Base-by-base conservation (phyloP, 2,329 filamentous ascomycete genomes). In the Pseudogymnoascus sp. region DNA sequence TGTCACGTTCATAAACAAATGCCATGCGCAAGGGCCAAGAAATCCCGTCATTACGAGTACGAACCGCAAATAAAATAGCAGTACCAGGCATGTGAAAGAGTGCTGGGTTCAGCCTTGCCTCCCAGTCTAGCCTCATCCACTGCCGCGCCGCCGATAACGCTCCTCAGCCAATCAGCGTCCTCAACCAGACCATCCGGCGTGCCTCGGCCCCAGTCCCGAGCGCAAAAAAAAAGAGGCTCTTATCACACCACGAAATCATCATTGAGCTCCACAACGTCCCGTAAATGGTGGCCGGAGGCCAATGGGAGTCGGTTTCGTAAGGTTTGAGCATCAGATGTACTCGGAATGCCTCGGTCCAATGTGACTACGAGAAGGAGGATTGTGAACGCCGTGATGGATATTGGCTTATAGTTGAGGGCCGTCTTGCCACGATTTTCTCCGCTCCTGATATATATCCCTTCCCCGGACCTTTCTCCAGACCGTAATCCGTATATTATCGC, bases 391-490 rank as follows among this genome's bases (percentile, higher is more conserved):
- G 43, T 12, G 43, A 54, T 54, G 43, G 4, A 54, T 54, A 54
- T 54, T 54, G 43, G 43, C 28, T 54, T 54, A 54, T 54, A 54
- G 43, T 32, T 54, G 43, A 54, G 28, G 25, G 8, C 18, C n/a
- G 25, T 54, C 43, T 54, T 54, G 43, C 43, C 43, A 54, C 43
- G 18, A 32, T 32, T 54, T 54, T 18, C 25, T 32, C 30, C 30
- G 30, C 30, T 9, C 43, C n/a, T 32, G 43, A 54, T 32, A 54
- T 54, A 54, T 54, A 54, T 54, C 8, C 35, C 16, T 47, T 54
- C 43, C 43, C 43, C 43, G 9, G 43, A 54, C n/a, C 43, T 54
- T 54, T 54, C 43, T 54, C 43, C 43, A 54, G n/a, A 54, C n/a
- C 18, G 28, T 32, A 54, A 54, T 54, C 43, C 9, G n/a, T 54